Evolutionary conservation across 208 protist species (phyloP), one percentile per base, ranked within the genome.

Genomic region (Sergeia podlipaevii): DNA sequence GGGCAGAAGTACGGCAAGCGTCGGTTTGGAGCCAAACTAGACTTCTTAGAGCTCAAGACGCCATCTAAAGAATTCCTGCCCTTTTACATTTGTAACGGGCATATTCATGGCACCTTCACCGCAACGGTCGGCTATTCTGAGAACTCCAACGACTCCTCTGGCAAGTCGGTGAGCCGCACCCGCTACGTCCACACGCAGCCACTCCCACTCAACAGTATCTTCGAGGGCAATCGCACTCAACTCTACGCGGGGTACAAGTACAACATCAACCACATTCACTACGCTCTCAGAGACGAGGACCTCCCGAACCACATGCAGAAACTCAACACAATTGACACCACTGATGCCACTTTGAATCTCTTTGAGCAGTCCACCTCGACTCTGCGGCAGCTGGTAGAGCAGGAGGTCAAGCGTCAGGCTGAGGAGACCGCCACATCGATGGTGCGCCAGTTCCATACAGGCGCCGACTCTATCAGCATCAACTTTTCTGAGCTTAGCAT

Each of bases 171-270:
- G 26, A 70, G 56, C 53, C 74, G 52, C 1, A 58, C 70, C 0
- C 60, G 53, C 8, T 61, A 78, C 28, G 38, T 78, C 11, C 49
- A 37, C 8, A 89, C 80, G 20, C 34, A 41, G 8, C 80, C 75
- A 30, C 81, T 83, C 59, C 32, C 48, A 3, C 55, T 95, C 13
- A 47, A 82, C 24, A 91, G 60, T 32, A 62, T 67, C 27, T 95
- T 95, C 51, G 65, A 77, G 4, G 63, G 74, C 24, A 88, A 90
- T 45, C 68, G 65, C 39, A 92, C 85, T 27, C 88, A 95, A 60
- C 67, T 89, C 27, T 95, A 95, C 65, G 88, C 79, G 0, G 88
- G 88, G 1, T 95, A 91, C 70, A 95, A 95, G 77, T 95, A 95
- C 70, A 91, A 92, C 62, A 86, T 90, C 60, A 27, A 20, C 41